Conservation (phyloP, 2,329 filamentous ascomycete genomes). For the Alternaria consortialis region DNA sequence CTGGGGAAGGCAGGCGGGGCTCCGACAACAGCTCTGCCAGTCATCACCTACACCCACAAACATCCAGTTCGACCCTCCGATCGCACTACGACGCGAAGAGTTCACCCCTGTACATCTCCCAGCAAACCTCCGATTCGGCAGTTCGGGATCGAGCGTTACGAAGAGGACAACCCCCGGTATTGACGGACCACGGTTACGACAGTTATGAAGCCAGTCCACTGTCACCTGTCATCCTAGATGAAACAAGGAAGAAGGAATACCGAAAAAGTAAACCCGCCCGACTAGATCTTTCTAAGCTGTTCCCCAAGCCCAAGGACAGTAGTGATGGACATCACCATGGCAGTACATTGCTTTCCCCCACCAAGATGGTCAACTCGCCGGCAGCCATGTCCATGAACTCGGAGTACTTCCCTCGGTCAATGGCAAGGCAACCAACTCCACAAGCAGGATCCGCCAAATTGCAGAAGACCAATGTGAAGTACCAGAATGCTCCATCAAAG, state of each 20-base stretch:
- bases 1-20: constrained; percentile 31
- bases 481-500: constrained; percentile 25
- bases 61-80: constrained; percentile 52
- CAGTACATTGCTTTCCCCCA: constrained; percentile 47
- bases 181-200: constrained; percentile 24
- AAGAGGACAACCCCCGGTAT: constrained; percentile 48
- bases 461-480: constrained; percentile 35
- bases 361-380: constrained; percentile 53
- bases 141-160: constrained; percentile 55
- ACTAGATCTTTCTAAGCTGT: constrained; percentile 55
- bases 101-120: constrained; percentile 53
- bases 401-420: constrained; percentile 47
- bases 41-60: constrained; percentile 40
- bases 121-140: constrained; percentile 57
- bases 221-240: constrained; percentile 31
- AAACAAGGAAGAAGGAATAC: constrained; percentile 29
- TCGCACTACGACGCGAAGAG: constrained; percentile 55
- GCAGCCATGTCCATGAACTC: constrained; percentile 51
- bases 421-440: constrained; percentile 44
- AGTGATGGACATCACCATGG: constrained; percentile 26
- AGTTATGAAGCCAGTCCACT: constrained; percentile 29
- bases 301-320: constrained; percentile 48
- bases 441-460: constrained; percentile 25
- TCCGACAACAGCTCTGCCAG: constrained; percentile 44
- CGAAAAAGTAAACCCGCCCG: constrained; percentile 49